Base-by-base conservation (phyloP, 1,284 basidiomycete genomes). In the Ustilago cynodontis region DNA sequence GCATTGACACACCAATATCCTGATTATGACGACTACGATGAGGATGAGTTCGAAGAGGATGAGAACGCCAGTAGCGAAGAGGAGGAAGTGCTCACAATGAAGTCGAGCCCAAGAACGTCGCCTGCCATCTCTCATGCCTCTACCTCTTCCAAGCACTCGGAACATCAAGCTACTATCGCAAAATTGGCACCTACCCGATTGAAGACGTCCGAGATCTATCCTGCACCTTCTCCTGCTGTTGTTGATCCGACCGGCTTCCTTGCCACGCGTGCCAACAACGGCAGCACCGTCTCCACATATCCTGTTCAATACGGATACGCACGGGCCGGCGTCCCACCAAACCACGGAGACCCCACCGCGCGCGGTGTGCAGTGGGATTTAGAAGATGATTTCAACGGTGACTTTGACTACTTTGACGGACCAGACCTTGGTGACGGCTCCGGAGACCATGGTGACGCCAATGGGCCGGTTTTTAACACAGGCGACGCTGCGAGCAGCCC, bases 101-200 rank as follows among this genome's bases (percentile, higher is more conserved):
- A 75, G 52, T 81, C 75, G 7, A 82, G 79, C 45, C 72, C 73
- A 26, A 31, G 72, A 28, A 67, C 76, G 5, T 74, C 78, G 20
- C 65, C 79, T 16, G 62, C 71, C 49, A 70, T 71, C 28, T 77
- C 75, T 13, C 66, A 77, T 45, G 70, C 71, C 47, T 72, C 66
- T 5, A 57, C 75, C 18, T 65, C 53, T 22, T 70, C 66, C 33
- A 72, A 71, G 65, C 52, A 59, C 24, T 45, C 45, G 39, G 66
- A 70, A 0, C 59, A 65, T 41, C 64, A 76, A 20, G 68, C 68
- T n/a, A 74, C 59, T 33, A 99, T 98, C 74, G 95, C 94, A 14
- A 93, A 94, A 52, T 95, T 99, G 74, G 93, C 95, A 0, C 96
- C 96, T 0, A 95, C 96, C 1, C 90, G 93, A 51, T 89, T 99